These are phyloP conservation scores for Fusarium oxysporum DNA, from an alignment of 2,329 filamentous ascomycete genomes.

Conservation along the genomic window DNA sequence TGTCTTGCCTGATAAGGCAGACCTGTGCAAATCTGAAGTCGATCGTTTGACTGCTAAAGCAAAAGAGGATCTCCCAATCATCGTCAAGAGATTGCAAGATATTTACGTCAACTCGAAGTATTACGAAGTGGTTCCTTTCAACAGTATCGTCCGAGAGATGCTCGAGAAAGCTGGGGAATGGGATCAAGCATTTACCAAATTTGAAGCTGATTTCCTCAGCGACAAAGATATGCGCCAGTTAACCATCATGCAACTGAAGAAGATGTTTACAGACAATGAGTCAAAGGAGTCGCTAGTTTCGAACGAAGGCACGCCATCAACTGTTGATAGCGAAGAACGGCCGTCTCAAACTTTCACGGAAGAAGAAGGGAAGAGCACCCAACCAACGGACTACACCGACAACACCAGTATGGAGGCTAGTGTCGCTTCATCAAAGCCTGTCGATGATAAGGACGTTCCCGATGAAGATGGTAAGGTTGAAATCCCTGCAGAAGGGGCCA, in stretches of 20 bases:
- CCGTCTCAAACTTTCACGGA: constrained; percentile 60
- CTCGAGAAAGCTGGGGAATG: constrained; percentile 93
- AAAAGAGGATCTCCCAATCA: constrained; percentile 81
- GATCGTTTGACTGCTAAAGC: constrained; percentile 82
- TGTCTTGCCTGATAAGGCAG: constrained; percentile 86
- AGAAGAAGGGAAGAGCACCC: constrained; percentile 59
- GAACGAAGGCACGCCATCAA: constrained; percentile 73
- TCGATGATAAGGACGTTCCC: constrained; percentile 36
- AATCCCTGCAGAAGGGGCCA: constrained; percentile 49
- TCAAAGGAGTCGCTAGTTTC: constrained; percentile 80
- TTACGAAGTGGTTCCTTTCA: constrained; percentile 96
- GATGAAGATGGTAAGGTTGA: constrained; percentile 49
- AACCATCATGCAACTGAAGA: constrained; percentile 91
- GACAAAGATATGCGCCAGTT: constrained; percentile 96
- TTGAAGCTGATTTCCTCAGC: constrained; percentile 92
- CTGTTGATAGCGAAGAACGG: constrained; percentile 62
- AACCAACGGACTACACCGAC: constrained; percentile 56
- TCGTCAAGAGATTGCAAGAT: constrained; percentile 84
- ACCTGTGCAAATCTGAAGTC: constrained; percentile 84
- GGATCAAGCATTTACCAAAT: constrained; percentile 90
- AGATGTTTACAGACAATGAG: constrained; percentile 93
- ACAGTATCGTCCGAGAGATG: constrained; percentile 87
- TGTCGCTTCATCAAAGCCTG: constrained; percentile 42
- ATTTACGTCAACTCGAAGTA: constrained; percentile 95
- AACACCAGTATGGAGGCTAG: constrained; percentile 49